These are phyloP conservation scores for Stephania japonica DNA, from an alignment of 164 flowering plant genomes.

Conservation along the genomic window DNA sequence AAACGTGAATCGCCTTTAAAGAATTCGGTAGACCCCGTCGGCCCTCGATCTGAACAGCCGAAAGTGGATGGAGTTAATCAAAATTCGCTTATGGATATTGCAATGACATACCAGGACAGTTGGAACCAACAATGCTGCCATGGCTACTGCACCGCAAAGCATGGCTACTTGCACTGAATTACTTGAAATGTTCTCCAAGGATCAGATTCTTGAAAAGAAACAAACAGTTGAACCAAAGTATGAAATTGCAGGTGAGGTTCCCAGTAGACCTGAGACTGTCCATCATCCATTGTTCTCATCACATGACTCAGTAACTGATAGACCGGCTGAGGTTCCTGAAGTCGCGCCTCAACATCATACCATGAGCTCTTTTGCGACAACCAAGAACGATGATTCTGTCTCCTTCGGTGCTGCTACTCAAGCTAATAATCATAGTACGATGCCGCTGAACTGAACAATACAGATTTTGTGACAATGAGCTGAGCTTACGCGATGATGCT, in stretches of 20 bases:
- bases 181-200: constrained; percentile 11
- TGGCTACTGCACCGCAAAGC: not conserved
- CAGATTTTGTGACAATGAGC: not conserved
- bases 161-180: constrained; percentile 10
- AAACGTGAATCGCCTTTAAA: constrained; percentile 3
- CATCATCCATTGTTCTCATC: not conserved
- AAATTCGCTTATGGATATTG: not conserved
- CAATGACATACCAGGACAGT: not conserved
- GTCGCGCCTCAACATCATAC: not conserved
- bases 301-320: not conserved
- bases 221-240: not conserved
- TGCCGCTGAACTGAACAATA: not conserved
- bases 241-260: constrained; percentile 10
- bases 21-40: not conserved
- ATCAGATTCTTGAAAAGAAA: constrained; percentile 7
- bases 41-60: not conserved
- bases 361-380: constrained; percentile 3
- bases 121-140: not conserved
- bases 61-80: not conserved
- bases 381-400: constrained; percentile 2
- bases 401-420: constrained; percentile 10
- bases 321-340: constrained; percentile 11
- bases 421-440: constrained; percentile 9
- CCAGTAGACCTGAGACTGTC: constrained; percentile 10
- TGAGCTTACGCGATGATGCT: not conserved